Evolutionary conservation across 2,329 filamentous ascomycete species (phyloP), one percentile per base, ranked within the genome.

Genomic region (Corniculantispora saksenae): DNA sequence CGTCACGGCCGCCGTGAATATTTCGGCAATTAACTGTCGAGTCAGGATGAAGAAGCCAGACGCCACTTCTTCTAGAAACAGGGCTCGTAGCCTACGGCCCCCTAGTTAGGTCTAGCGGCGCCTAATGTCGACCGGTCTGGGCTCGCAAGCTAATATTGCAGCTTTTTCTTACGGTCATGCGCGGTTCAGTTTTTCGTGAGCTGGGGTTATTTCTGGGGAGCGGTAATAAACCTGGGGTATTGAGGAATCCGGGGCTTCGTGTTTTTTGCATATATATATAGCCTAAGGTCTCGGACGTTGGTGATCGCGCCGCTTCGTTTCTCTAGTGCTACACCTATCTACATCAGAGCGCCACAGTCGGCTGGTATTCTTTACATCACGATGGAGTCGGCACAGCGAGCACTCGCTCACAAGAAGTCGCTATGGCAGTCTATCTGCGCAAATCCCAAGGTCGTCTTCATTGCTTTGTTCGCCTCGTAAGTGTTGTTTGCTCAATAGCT

Each of bases 391-490:
- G 63, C 69, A 4, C 67, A 67, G 27, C 57, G 66, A 32, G 51
- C 69, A 23, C 27, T 66, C 12, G 51, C 65, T 2, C 63, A 56
- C 51, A 68, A 69, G 47, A 68, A 61, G 55, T 60, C 63, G 5
- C 45, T 68, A 25, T 77, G 74, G 75, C 69, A 70, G 57, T 70
- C 74, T n/a, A 69, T 77, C 35, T 65, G 69, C 23, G 65, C 70
- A 48, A 79, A 79, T 64, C 76, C 76, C 50, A 78, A 78, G 65
- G 70, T 78, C 29, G 67, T 79, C 35, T 70, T 78, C 54, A 79
- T 79, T 62, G 76, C 77, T 9, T 70, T 79, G n/a, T 79, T 79
- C 61, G 77, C 77, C 35, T 79, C 77, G 75, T 79, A 70, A 70
- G 74, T 71, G 25, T 21, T 6, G 10, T 50, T 15, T 1, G 38